Evolutionary conservation across 306 rosid genomes (phyloP), one percentile per base, ranked within the genome.

Genomic region (Acacia melanoxylon): DNA sequence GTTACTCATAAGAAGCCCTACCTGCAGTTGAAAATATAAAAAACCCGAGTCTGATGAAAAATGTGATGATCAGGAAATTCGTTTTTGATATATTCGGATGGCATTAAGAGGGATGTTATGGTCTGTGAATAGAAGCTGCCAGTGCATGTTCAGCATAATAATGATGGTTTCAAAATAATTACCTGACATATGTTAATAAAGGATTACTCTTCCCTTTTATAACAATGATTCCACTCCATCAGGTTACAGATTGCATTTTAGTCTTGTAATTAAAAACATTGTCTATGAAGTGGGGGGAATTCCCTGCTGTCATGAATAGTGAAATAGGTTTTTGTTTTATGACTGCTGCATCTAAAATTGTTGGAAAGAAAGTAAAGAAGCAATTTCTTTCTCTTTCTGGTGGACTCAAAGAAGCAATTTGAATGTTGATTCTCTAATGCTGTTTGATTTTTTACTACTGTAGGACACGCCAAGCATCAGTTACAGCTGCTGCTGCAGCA

Each of bases 381-480:
- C 33, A 37, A 51, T 62, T 81, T 25, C 12, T 56, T 56, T n/a
- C 12, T n/a, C 10, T 56, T 20, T 56, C 27, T n/a, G 63, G 63
- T 56, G 14, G n/a, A 2, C 27, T n/a, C 72, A 52, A 49, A 65
- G 41, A 65, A 72, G 72, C 33, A 37, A 52, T 63, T 81, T 25
- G 24, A 72, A 78, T 73, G 72, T 81, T 9, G 35, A 37, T 63
- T 76, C 69, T 85, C 12, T 66, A 20, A 76, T 72, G 33, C 58
- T 19, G 24, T 77, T 70, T 85, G 76, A 56, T 71, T 49, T 41
- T 10, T 74, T 16, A 87, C 68, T 78, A 17, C 78, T 71, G 44
- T 82, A 87, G 90, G 78, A 17, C 85, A 19, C 88, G 90, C 56
- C 90, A 85, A 79, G 31, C 85, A 52, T 52, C 74, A n/a, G 88